Conservation (phyloP, 2,329 filamentous ascomycete species). For the Myotisia sp. region DNA sequence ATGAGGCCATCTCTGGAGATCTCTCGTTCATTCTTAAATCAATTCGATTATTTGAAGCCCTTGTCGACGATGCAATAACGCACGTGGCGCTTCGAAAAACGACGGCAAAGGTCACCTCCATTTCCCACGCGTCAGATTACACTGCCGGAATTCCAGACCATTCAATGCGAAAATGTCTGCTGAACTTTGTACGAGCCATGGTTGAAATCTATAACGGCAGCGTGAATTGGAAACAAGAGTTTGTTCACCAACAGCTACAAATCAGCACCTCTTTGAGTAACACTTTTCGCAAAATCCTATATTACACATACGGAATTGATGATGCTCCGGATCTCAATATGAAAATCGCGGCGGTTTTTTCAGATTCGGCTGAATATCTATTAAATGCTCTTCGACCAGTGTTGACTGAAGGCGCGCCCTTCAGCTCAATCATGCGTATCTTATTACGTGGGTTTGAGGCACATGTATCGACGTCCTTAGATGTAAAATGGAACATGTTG, state of each 20-base stretch:
- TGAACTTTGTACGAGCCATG: constrained; percentile 58
- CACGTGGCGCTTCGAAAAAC: constrained; percentile 34
- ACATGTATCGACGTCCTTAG: background rate
- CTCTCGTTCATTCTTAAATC: constrained; percentile 66
- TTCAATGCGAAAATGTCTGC: constrained; percentile 55
- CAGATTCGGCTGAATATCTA: constrained; percentile 60
- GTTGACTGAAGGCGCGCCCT: constrained; percentile 54
- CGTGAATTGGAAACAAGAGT: constrained; percentile 68
- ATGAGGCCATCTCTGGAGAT: constrained; percentile 62
- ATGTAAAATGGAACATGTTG: constrained; percentile 37
- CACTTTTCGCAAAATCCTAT: constrained; percentile 57
- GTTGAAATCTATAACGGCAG: constrained; percentile 78
- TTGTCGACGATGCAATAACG: constrained; percentile 61
- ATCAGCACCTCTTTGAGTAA: constrained; percentile 55
- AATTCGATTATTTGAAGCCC: constrained; percentile 55
- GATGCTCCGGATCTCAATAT: constrained; percentile 36
- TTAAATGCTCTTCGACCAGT: constrained; percentile 61
- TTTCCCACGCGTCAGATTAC: constrained; percentile 31
- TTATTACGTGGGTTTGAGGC: constrained; percentile 47
- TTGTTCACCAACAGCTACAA: constrained; percentile 51
- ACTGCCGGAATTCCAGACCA: constrained; percentile 64
- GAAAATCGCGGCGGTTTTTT: constrained; percentile 50
- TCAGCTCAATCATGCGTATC: constrained; percentile 61
- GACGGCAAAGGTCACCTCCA: constrained; percentile 19
- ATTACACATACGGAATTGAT: constrained; percentile 61